Percentiles rank a stretch among this genome's conserved stretches.
Evolutionary conservation across 116 monocot genomes (phyloP).

Genomic region (Posidonia oceanica): DNA sequence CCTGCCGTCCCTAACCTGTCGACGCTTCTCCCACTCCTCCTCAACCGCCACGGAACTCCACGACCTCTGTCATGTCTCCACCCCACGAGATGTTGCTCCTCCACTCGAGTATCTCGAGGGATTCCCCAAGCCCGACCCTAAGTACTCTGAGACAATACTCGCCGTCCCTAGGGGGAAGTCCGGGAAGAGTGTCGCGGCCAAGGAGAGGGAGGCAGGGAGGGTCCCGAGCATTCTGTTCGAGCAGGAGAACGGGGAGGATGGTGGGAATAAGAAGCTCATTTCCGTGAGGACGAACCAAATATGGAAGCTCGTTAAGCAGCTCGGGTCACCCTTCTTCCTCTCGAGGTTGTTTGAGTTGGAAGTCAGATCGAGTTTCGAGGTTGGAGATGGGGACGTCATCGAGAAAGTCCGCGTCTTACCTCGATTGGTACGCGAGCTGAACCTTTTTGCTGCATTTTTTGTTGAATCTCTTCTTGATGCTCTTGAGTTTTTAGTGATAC

Average conservation of each 20-base stretch:
- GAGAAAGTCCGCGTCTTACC: constrained; percentile 92
- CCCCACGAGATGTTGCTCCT: not conserved
- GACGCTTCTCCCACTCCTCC: constrained; percentile 19
- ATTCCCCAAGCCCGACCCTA: constrained; percentile 76
- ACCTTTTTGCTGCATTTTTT: not conserved
- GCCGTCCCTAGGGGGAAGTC: constrained; percentile 50
- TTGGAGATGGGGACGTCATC: constrained; percentile 30
- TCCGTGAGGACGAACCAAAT: constrained; percentile 81
- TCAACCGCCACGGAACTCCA: constrained; percentile 14
- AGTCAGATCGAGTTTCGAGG: constrained; percentile 46
- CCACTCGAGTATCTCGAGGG: constrained; percentile 71
- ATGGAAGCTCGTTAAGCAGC: constrained; percentile 79
- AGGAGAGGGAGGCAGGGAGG: constrained; percentile 66
- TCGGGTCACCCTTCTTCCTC: constrained; percentile 70
- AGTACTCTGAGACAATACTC: constrained; percentile 70
- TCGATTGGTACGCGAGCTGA: constrained; percentile 32
- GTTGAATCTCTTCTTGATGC: not conserved
- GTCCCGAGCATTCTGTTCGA: constrained; percentile 95
- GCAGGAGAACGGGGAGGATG: constrained; percentile 87
- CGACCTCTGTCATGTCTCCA: not conserved
- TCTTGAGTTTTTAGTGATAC: not conserved
- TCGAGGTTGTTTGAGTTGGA: constrained; percentile 83
- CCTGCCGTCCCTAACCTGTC: not conserved
- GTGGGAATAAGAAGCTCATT: constrained; percentile 88
- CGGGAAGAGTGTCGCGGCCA: constrained; percentile 59